Conservation (phyloP, 305 asterid species). For the Fraxinus ornus region DNA sequence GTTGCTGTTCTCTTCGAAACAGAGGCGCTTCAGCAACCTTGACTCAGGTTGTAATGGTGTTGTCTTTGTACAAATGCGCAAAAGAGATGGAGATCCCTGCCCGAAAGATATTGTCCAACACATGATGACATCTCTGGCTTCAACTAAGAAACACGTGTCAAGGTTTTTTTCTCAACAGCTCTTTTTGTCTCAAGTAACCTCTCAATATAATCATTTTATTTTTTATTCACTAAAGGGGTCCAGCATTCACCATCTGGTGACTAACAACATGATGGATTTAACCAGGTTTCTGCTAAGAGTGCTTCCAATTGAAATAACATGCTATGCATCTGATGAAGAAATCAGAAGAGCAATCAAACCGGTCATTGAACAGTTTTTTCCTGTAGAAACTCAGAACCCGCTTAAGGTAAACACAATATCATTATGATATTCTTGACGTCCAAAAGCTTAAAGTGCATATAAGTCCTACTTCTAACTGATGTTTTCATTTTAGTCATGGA, state of each 20-base stretch:
- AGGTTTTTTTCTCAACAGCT: constrained; percentile 40
- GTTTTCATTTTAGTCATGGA: background rate
- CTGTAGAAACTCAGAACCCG: constrained; percentile 63
- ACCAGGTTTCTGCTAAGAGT: constrained; percentile 77
- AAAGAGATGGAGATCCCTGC: constrained; percentile 73
- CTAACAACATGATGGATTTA: constrained; percentile 29
- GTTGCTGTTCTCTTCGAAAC: constrained; percentile 28
- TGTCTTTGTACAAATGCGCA: constrained; percentile 79
- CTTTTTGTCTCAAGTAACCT: background rate
- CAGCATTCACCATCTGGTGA: constrained; percentile 10
- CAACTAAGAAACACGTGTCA: constrained; percentile 68
- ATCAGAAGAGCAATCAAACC: constrained; percentile 70
- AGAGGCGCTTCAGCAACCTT: constrained; percentile 80
- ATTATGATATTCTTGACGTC: background rate
- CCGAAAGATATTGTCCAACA: constrained; percentile 80
- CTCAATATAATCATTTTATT: background rate
- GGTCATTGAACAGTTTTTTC: constrained; percentile 65
- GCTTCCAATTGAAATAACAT: constrained; percentile 75
- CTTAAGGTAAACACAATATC: constrained; percentile 48
- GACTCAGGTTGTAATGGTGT: constrained; percentile 95
- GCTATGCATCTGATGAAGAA: constrained; percentile 94
- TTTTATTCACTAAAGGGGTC: background rate
- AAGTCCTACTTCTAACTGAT: background rate
- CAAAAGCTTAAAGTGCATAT: background rate
- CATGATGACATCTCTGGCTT: constrained; percentile 89